Evolutionary conservation across 352 stramenopile species (phyloP).

Genomic region (Thalassiosira hispida): DNA sequence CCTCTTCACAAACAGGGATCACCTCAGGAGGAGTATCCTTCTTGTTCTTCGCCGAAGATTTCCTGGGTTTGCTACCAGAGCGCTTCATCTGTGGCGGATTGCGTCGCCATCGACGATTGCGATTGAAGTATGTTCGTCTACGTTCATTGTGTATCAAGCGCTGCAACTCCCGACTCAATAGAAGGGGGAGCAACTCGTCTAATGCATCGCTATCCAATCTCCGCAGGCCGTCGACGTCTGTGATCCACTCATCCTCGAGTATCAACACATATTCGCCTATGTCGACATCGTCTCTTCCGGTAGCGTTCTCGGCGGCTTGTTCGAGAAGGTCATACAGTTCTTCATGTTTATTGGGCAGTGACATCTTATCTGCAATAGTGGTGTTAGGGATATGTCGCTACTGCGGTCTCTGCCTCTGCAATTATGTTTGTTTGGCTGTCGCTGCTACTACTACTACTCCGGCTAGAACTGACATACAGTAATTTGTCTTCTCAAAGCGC

Average conservation of each 20-base stretch:
- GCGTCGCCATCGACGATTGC: neutral
- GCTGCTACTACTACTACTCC: too few species aligned
- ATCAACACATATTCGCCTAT: neutral
- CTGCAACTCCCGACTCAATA: slow-evolving; percentile 8
- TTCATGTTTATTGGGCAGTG: neutral
- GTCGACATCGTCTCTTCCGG: neutral
- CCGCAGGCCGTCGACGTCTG: neutral
- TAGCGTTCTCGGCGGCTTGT: slow-evolving; percentile 1
- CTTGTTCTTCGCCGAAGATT: neutral
- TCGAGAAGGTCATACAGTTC: slow-evolving; percentile 4
- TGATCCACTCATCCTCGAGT: slow-evolving; percentile 14
- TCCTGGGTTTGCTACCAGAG: neutral
- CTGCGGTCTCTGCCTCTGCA: too few species aligned
- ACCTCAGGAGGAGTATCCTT: neutral
- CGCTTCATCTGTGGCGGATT: neutral
- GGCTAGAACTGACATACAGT: too few species aligned
- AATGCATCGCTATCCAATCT: neutral
- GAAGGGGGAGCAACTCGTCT: slow-evolving; percentile 4
- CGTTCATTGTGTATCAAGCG: neutral
- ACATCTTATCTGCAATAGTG: neutral
- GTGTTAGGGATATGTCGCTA: too few species aligned
- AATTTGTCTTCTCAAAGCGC: too few species aligned
- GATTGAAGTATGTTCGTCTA: neutral
- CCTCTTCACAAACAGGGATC: neutral
- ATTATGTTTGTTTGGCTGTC: too few species aligned